Base-by-base conservation (phyloP, 2,329 filamentous ascomycete genomes). In the Hymenoscyphus fraxineus region DNA sequence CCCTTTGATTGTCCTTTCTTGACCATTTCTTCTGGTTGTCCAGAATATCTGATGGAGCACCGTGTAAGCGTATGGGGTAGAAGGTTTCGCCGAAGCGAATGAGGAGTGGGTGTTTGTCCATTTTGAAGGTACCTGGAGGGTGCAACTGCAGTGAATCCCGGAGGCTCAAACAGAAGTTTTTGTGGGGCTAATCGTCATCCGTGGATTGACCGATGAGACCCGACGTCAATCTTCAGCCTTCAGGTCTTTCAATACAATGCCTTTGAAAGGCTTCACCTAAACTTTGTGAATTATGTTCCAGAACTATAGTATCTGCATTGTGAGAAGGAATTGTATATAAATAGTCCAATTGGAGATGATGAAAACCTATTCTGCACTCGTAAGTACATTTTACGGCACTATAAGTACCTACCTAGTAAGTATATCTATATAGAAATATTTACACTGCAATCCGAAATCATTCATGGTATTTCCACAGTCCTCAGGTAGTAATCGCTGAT, bases 1-100 rank as follows among this genome's bases (percentile, higher is more conserved):
- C 73, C 73, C 60, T 75, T 76, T 38, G 73, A 19, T 67, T 75
- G 74, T 59, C 72, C 72, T 64, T 75, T 75, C 64, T 75, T 76
- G 70, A 74, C 74, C 74, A 76, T 76, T 31, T 51, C 74, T 47
- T 64, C 66, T 70, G 68, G 64, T 15, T 58, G 32, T 60, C 40
- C 55, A 57, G 22, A 57, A 38, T 40, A 13, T 19, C 16, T 19
- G 51, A 19, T 60, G 39, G 41, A n/a, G n/a, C 54, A 68, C 68
- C 69, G 69, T 68, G 54, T 67, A 71, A 64, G 2, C 13, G 39
- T 47, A 57, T 56, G 41, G n/a, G 4, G 38, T 31, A 19, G 3
- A 6, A 31, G 27, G 12, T 31, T 12, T 59, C 27, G 39, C 38
- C 40, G 16, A 22, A 44, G 47, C 19, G 47, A 54, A 13, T 12